Base-by-base conservation (phyloP, 345 rosid genomes). In the Carallia pectinifolia region DNA sequence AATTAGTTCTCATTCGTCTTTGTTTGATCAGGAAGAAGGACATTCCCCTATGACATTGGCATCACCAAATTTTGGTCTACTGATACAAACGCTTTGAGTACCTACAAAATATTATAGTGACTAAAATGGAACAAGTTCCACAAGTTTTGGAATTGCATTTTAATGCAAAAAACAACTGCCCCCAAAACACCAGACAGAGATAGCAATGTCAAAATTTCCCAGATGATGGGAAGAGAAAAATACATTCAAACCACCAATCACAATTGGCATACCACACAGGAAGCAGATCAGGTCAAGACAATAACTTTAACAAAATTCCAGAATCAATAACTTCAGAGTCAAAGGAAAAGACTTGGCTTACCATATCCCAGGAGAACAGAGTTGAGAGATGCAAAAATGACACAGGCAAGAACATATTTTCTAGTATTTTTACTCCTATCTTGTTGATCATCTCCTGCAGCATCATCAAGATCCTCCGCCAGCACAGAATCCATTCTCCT, bases 351-450 rank as follows among this genome's bases (percentile, higher is more conserved):
- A 12, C 50, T 44, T 44, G 56, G 55, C 71, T 82, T 68, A 91
- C 98, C 96, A 71, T 93, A 93, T 33, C 97, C 97, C 64, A 91
- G 97, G 80, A 91, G 93, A 77, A 93, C 98, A 71, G 83, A 83
- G 78, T 87, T 91, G 66, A 93, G 85, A 34, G 98, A 93, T 16
- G 97, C 97, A 73, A 93, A 87, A 78, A 91, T 71, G 53, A 95
- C 97, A 61, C 96, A 93, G 48, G 89, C 86, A 76, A 92, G 54
- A 61, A 92, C 87, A 76, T 61, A 70, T 27, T 53, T 70, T 37
- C 58, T 52, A 31, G 71, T 58, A 15, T 31, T 47, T 39, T 16
- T 36, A 10, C 61, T 70, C 62, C 61, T 70, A 58, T 54, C 48
- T 58, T 39, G 59, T 6, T 71, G 77, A 37, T 71, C 77, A 71